Conservation (phyloP, 352 stramenopile genomes). For the Aphanomyces stellatus region DNA sequence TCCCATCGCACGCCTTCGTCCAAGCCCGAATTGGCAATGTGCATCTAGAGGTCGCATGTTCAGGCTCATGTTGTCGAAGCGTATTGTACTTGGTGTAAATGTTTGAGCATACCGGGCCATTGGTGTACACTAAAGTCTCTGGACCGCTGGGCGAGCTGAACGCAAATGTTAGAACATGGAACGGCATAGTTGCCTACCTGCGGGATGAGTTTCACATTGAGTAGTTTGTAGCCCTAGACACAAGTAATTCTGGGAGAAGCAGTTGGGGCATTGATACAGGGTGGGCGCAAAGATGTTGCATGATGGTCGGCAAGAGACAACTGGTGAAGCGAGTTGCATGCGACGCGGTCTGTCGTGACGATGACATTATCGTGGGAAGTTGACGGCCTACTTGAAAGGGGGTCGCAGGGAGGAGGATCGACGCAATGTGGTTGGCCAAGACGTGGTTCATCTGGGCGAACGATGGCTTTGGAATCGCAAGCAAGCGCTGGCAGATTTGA, state of each 20-base stretch:
- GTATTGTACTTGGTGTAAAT: slow-evolving; percentile 47
- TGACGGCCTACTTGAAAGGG: background rate
- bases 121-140: slow-evolving; percentile 65
- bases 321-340: slow-evolving; percentile 26
- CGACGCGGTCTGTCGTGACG: background rate
- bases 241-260: no score
- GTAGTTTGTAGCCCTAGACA: slow-evolving; percentile 51
- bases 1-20: slow-evolving; percentile 60
- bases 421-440: slow-evolving; percentile 48
- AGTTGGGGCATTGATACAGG: slow-evolving; percentile 34
- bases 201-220: slow-evolving; percentile 61
- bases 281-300: slow-evolving; percentile 44
- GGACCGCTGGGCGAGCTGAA: slow-evolving; percentile 32
- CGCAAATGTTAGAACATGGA: background rate
- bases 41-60: slow-evolving; percentile 35
- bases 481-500: slow-evolving; percentile 42
- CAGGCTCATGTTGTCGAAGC: background rate
- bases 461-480: slow-evolving; percentile 47
- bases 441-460: slow-evolving; percentile 57
- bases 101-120: slow-evolving; percentile 66
- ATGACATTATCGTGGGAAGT: background rate
- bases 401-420: slow-evolving; percentile 32
- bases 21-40: slow-evolving; percentile 45
- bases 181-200: no score
- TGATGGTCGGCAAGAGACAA: slow-evolving; percentile 23